These are phyloP conservation scores for Fraxinus sp. DNA, from an alignment of 305 asterid genomes.

Conservation along the genomic window DNA sequence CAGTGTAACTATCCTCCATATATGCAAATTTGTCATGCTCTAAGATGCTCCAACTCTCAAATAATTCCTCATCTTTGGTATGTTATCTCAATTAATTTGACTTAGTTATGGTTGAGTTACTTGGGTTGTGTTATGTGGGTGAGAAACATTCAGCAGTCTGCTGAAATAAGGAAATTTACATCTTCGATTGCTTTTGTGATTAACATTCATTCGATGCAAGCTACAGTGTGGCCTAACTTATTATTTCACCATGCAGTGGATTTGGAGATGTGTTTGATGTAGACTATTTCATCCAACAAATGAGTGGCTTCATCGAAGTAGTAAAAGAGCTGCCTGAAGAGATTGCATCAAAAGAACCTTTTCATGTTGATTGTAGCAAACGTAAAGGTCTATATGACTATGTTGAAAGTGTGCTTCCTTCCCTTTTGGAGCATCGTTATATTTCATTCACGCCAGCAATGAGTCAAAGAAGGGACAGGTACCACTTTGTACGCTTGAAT, in stretches of 20 bases:
- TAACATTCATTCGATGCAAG: background rate
- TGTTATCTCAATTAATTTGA: background rate
- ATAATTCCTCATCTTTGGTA: background rate
- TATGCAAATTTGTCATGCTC: background rate
- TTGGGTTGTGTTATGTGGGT: background rate
- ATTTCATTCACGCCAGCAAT: slow-evolving; percentile 87
- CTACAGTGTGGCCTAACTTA: slow-evolving; percentile 16
- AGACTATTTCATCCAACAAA: slow-evolving; percentile 76
- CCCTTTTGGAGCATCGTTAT: slow-evolving; percentile 73
- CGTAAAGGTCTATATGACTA: slow-evolving; percentile 93
- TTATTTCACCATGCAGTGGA: slow-evolving; percentile 53
- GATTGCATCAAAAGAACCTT: slow-evolving; percentile 80
- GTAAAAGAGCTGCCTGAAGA: slow-evolving; percentile 82
- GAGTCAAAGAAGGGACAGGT: slow-evolving; percentile 99
- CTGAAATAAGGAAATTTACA: background rate
- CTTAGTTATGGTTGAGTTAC: background rate
- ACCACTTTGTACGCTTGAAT: slow-evolving; percentile 12
- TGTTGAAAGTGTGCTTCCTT: slow-evolving; percentile 79
- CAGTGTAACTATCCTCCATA: background rate
- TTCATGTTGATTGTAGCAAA: slow-evolving; percentile 92
- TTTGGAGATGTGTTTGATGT: slow-evolving; percentile 90
- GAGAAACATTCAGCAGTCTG: background rate
- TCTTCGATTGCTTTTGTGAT: background rate
- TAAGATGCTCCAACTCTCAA: background rate
- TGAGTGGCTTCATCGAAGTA: slow-evolving; percentile 69